Conservation (phyloP, 208 protist genomes). For the Acanthamoeba sp. region DNA sequence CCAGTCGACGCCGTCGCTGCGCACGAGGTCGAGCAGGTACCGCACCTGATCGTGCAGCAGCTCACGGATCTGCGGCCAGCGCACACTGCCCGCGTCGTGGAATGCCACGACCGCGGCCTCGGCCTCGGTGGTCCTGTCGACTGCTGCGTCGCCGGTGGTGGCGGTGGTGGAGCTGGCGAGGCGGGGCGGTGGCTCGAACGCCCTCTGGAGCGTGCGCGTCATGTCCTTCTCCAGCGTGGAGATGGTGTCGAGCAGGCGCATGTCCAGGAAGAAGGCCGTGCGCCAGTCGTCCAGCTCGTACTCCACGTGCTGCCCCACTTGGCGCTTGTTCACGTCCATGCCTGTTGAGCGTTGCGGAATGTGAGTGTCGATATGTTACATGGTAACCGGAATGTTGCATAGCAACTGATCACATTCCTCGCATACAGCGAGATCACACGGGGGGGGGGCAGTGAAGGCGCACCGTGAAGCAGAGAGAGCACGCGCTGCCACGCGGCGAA, state of each 20-base stretch:
- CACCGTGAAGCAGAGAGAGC: constrained; percentile 33
- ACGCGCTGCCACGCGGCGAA: not conserved
- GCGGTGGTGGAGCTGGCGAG: not conserved
- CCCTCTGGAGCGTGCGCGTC: not conserved
- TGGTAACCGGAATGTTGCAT: no score
- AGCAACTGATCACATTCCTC: no score
- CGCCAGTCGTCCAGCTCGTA: constrained; percentile 48
- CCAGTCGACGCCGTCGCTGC: constrained; percentile 24
- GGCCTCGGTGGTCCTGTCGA: not conserved
- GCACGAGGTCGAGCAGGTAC: not conserved
- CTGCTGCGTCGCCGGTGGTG: not conserved
- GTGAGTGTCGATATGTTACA: no score
- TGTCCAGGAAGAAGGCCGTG: constrained; percentile 39
- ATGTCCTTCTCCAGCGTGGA: not conserved
- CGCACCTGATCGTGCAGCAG: not conserved
- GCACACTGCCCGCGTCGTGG: not conserved
- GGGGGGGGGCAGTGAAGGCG: no score
- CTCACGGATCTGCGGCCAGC: constrained; percentile 5
- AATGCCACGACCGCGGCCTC: not conserved
- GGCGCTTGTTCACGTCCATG: not conserved
- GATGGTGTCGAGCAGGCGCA: not conserved
- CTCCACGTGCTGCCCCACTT: not conserved
- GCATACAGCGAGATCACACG: no score
- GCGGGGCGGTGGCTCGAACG: not conserved
- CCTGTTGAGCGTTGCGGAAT: no score